Percentiles rank a stretch among this genome's conserved stretches.
Evolutionary conservation across 2,329 filamentous ascomycete species (phyloP).

Genomic region (Diaporthe sp.): DNA sequence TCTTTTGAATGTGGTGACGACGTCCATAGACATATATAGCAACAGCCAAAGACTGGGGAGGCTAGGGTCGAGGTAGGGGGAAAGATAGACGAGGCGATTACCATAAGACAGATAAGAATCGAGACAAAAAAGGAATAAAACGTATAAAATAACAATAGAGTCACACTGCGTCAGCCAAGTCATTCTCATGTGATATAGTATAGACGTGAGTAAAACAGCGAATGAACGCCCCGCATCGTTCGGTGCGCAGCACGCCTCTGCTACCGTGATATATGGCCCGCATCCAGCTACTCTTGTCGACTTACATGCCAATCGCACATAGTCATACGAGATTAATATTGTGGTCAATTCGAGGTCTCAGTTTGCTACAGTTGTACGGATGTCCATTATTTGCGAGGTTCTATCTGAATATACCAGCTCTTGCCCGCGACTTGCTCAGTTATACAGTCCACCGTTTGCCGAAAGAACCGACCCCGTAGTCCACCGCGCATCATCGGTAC

Average conservation of each 20-base stretch:
- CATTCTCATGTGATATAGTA: background rate
- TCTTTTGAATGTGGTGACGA: background rate
- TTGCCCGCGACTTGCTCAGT: background rate
- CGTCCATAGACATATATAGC: too few relatives aligned
- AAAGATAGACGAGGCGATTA: background rate
- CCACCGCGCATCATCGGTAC: slow-evolving; percentile 40
- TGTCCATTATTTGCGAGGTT: background rate
- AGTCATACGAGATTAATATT: background rate
- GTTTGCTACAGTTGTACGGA: background rate
- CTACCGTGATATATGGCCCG: too few relatives aligned
- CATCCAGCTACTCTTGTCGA: background rate
- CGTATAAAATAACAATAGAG: background rate
- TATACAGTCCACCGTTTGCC: slow-evolving; percentile 41
- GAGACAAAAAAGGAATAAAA: background rate
- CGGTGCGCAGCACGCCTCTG: too few relatives aligned
- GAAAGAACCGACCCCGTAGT: slow-evolving; percentile 43
- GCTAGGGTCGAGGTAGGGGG: background rate
- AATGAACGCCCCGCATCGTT: too few relatives aligned
- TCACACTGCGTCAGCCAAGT: background rate
- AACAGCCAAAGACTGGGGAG: too few relatives aligned
- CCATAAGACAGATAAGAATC: background rate
- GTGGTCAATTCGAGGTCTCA: background rate
- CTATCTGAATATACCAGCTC: background rate
- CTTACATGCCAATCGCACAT: background rate
- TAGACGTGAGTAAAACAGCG: background rate